A percentile compares a stretch with the other conserved stretches of the same genome.
Conservation (phyloP, 2,329 filamentous ascomycete species). For the Bimuria novae-zelandiae region DNA sequence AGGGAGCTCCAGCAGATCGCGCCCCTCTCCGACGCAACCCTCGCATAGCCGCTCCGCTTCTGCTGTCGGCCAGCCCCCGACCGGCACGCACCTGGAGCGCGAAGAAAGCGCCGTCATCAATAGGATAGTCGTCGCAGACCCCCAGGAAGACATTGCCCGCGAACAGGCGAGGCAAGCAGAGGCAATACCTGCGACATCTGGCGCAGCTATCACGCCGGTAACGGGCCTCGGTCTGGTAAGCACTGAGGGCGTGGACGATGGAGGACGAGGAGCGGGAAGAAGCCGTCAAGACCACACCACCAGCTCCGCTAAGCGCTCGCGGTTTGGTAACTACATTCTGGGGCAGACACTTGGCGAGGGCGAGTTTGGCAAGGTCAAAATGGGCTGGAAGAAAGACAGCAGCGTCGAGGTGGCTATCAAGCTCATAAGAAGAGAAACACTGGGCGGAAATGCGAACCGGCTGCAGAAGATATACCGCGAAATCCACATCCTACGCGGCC, state of each 20-base stretch:
- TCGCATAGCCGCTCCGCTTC: constrained; percentile 52
- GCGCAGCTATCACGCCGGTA: constrained; percentile 51
- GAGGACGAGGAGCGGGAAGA: constrained; percentile 47
- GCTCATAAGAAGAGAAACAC: constrained; percentile 87
- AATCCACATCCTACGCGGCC: constrained; percentile 84
- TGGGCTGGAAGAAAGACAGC: constrained; percentile 96
- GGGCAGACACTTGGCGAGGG: constrained; percentile 96
- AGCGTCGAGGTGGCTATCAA: constrained; percentile 96
- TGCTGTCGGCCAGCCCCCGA: constrained; percentile 60
- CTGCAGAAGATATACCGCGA: constrained; percentile 97
- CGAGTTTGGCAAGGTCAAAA: constrained; percentile 97
- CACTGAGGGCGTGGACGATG: constrained; percentile 57
- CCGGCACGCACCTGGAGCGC: constrained; percentile 61
- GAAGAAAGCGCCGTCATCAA: constrained; percentile 82
- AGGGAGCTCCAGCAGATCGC: constrained; percentile 33
- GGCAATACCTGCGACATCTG: constrained; percentile 52
- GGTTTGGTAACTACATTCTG: constrained; percentile 93
- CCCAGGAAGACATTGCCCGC: constrained; percentile 72
- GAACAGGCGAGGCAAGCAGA: constrained; percentile 72
- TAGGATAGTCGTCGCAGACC: constrained; percentile 75
- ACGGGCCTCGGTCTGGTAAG: constrained; percentile 56
- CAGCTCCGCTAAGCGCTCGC: constrained; percentile 71
- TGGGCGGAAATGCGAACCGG: constrained; percentile 85
- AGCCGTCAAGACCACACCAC: constrained; percentile 64
- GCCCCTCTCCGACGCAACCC: constrained; percentile 45